Base-by-base conservation (phyloP, 139 green algal species). In the Tetradesmus lagerheimii region DNA sequence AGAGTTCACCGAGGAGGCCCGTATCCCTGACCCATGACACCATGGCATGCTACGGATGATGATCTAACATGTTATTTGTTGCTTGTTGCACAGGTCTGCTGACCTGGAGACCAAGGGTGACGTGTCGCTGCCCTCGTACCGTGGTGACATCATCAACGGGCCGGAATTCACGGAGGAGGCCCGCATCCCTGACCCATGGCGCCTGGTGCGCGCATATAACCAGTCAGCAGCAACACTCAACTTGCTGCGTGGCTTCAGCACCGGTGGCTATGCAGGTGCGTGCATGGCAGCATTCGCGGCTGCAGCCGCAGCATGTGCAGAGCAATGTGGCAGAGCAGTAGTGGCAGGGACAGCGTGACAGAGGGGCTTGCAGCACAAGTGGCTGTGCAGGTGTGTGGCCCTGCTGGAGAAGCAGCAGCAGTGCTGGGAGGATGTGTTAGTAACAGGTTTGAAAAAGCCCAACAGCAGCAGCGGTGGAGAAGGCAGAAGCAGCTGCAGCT, bases 71-170 rank as follows among this genome's bases (percentile, higher is more conserved):
- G 41, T 35, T 11, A n/a, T 38, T n/a, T 34, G 15, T 84, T 6
- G 12, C 47, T 29, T 39, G 8, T 29, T 18, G 29, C 34, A 39
- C 82, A 87, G 83, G 71, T 96, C 92, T n/a, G 93, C 96, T 3
- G 89, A 95, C 89, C 91, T 95, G 35, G 97, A 99, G 94, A 85
- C 77, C 23, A 94, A 96, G 62, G 94, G 95, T 71, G 96, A 91
- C 45, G 90, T 96, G 25, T 89, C 92, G 62, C 93, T 99, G 53
- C 97, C 97, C n/a, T 96, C 92, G 31, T 99, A 99, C 95, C 89
- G 97, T 62, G 98, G 98, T 2, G 98, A 99, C 95, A 99, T 99
- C 95, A 99, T 99, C 94, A 99, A 99, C 91, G 96, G 94, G 8
- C 95, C 96, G 9, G 97, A 99, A 85, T 99, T 99, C 92, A 98